Evolutionary conservation across 306 rosid genomes (phyloP), one percentile per base, ranked within the genome.

Genomic region (Citrullus amarus): DNA sequence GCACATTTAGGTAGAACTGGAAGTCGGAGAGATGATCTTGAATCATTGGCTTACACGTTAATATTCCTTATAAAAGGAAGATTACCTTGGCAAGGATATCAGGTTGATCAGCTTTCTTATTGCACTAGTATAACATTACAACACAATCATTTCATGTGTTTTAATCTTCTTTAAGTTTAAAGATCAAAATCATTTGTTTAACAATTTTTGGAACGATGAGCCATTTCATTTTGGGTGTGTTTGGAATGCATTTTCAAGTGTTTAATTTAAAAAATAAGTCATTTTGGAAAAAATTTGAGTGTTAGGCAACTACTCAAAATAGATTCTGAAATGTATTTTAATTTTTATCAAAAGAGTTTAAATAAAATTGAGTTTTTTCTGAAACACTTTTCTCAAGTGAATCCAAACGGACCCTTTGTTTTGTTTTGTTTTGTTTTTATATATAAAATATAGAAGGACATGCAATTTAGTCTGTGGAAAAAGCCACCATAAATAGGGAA

Each of bases 71-170:
- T 93, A 67, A 91, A 78, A 82, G 98, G 98, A 86, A 90, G 96
- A 88, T 86, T 93, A 54, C 98, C 98, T 4, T 93, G 98, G 98
- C 98, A 93, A 88, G 98, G 98, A 81, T 93, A 91, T 86, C 98
- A 91, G 96, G 98, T 91, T 25, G 36, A 75, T 75, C 78, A 62
- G 13, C 34, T 41, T 80, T 78, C 59, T 81, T 80, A 22, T 30
- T 51, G 60, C 28, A 28, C 28, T 30, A 30, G 38, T 83, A 13
- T 22, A 22, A 22, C 18, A 69, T 20, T 20, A 12, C 44, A 69
- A 12, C 75, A 12, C 53, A 6, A 20, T 44, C 18, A 13, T 43
- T 68, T 43, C 20, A 44, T 0, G 36, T 22, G 6, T 69, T 69
- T 44, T 12, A 69, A 22, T 70, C 39, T 46, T 22, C 0, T 70